Percentiles rank a stretch among this genome's conserved stretches.
phyloP scores from a whole-genome alignment of 306 rosid genomes.

The Boehmeria nivea region DNA sequence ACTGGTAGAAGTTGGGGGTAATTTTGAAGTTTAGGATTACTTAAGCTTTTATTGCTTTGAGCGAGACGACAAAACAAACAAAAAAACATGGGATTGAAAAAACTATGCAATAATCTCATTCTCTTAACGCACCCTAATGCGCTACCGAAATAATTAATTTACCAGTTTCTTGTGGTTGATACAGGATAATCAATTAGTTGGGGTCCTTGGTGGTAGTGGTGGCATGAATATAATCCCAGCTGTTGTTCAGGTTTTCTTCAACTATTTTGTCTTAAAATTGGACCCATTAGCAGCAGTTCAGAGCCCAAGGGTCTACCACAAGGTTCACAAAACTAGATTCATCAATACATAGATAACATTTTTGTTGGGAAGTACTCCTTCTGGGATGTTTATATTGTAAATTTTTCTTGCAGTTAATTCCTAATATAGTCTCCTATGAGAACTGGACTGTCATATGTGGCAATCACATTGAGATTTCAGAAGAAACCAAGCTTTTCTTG shows the following conservation, averaged over 20 bases:
- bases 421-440: conserved; percentile 57
- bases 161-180: conserved; percentile 15
- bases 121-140: background rate
- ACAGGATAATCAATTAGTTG: conserved; percentile 66
- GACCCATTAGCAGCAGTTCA: conserved; percentile 69
- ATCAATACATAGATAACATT: background rate
- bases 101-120: no score
- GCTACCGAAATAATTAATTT: no score
- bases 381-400: conserved; percentile 14
- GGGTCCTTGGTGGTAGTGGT: conserved; percentile 83
- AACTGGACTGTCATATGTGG: conserved; percentile 57
- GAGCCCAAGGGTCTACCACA: conserved; percentile 70
- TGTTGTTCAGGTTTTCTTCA: conserved; percentile 64
- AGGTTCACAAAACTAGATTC: conserved; percentile 29
- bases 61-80: no score
- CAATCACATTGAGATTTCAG: conserved; percentile 56
- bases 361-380: background rate
- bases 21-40: no score
- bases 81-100: no score
- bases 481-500: conserved; percentile 45
- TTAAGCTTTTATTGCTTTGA: no score
- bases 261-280: conserved; percentile 60
- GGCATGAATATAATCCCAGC: conserved; percentile 75
- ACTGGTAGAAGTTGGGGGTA: no score
- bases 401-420: conserved; percentile 60